Conservation (phyloP, 495 filamentous ascomycete species). For the Copromyces sp. region DNA sequence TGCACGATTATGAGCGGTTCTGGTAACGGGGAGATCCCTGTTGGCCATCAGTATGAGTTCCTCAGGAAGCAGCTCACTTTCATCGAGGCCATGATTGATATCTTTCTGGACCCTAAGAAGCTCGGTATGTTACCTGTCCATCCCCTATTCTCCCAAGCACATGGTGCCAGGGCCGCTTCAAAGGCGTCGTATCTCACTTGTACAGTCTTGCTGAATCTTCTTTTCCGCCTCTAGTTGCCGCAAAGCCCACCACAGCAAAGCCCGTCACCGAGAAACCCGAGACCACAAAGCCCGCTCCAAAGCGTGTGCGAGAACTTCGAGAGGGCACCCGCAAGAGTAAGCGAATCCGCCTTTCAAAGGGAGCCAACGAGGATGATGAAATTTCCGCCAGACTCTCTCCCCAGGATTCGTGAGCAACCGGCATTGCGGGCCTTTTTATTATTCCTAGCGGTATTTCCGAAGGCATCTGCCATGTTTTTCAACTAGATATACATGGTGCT, state of each 20-base stretch:
- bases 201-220: background rate
- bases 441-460: too few species aligned
- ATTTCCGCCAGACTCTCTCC: too few species aligned
- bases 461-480: too few species aligned
- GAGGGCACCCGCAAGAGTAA: background rate
- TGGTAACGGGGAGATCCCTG: background rate
- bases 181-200: background rate
- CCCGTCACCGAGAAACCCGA: background rate
- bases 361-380: background rate
- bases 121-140: background rate
- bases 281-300: background rate
- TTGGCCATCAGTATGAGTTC: background rate
- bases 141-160: background rate
- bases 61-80: background rate
- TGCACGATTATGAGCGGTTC: too few species aligned
- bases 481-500: too few species aligned
- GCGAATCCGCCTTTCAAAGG: background rate
- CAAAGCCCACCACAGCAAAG: too few species aligned
- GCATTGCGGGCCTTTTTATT: too few species aligned
- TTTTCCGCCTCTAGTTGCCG: background rate
- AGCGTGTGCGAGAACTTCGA: background rate
- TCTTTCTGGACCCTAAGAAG: background rate
- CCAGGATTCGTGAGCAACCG: too few species aligned
- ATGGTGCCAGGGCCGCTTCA: background rate
- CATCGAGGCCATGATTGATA: background rate